These are phyloP conservation scores for Stemphylium lycopersici DNA, from an alignment of 2,329 filamentous ascomycete species.

Conservation along the genomic window DNA sequence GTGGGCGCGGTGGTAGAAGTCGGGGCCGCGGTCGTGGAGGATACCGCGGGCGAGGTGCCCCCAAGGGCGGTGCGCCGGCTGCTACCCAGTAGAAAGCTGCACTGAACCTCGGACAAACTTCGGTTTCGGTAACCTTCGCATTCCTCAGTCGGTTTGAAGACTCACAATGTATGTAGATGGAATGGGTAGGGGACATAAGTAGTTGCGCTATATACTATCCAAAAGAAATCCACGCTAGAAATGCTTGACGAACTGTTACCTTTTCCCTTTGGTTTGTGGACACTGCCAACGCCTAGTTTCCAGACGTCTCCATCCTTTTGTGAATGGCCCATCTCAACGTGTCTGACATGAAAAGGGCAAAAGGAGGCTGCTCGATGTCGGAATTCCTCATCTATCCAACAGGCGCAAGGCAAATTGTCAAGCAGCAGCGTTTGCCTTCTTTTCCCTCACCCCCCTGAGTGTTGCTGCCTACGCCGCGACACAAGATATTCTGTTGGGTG, in stretches of 20 bases:
- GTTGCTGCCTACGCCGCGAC: no score
- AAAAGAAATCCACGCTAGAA: background rate
- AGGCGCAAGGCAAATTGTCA: no score
- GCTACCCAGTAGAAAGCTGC: constrained; percentile 21
- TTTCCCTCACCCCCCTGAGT: no score
- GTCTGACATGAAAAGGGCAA: no score
- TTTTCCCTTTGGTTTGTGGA: background rate
- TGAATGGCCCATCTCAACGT: background rate
- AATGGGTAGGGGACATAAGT: background rate
- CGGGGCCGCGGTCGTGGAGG: constrained; percentile 42
- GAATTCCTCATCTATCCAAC: no score
- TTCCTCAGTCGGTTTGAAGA: background rate
- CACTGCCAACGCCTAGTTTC: background rate
- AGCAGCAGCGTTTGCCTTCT: no score
- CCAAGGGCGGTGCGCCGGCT: constrained; percentile 34
- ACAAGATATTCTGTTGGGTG: no score
- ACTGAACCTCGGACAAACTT: background rate
- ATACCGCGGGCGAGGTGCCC: constrained; percentile 37
- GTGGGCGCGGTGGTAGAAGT: constrained; percentile 36
- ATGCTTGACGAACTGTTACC: background rate
- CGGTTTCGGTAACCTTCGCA: background rate
- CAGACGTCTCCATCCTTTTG: background rate
- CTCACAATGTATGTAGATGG: background rate
- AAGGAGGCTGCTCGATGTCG: no score
- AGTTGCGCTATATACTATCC: background rate